These are phyloP conservation scores for Fusarium brevicatenulatum DNA, from an alignment of 2,329 filamentous ascomycete genomes.

Conservation along the genomic window DNA sequence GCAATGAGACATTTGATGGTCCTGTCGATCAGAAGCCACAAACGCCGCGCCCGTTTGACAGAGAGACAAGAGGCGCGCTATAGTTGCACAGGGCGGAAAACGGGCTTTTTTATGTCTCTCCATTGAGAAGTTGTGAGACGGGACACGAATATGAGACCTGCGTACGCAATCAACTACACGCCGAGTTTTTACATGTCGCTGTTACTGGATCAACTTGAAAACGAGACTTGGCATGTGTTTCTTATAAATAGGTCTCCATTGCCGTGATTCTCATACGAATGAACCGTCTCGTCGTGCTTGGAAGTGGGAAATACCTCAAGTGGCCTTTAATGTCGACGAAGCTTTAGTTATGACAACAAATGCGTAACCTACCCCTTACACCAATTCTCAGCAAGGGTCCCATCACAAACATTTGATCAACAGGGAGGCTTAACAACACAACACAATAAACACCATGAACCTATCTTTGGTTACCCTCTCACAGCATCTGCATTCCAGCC, in stretches of 20 bases:
- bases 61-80: conserved; percentile 10
- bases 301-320: neutral
- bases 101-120: conserved; percentile 4
- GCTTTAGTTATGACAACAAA: neutral
- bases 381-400: neutral
- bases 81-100: conserved; percentile 2
- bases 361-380: neutral
- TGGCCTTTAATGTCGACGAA: neutral
- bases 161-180: conserved; percentile 22
- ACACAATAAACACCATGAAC: neutral
- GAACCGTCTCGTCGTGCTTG: neutral
- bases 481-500: conserved; percentile 19
- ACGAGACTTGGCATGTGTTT: neutral
- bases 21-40: conserved; percentile 21
- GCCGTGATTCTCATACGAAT: neutral
- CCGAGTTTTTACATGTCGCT: neutral
- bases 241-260: neutral
- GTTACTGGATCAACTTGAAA: neutral
- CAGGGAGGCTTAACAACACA: neutral
- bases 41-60: conserved; percentile 18
- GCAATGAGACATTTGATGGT: conserved; percentile 17
- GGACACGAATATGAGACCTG: conserved; percentile 28
- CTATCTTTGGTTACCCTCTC: neutral
- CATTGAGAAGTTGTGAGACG: conserved; percentile 11
- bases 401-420: conserved; percentile 5